Base-by-base conservation (phyloP, 1,284 basidiomycete genomes). In the Puccinia polysora region DNA sequence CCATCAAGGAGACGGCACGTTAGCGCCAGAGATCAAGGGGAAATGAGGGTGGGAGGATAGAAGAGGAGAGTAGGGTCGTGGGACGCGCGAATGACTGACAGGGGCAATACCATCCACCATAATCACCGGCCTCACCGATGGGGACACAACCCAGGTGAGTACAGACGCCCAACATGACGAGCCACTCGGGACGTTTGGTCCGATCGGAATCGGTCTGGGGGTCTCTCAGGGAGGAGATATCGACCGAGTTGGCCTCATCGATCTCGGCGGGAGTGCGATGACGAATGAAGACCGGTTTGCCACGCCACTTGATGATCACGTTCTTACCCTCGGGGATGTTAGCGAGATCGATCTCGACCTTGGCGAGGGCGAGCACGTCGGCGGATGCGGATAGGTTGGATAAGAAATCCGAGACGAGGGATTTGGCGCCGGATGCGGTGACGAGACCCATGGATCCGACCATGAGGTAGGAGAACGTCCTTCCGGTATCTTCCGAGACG, bases 61-160 rank as follows among this genome's bases (percentile, higher is more conserved):
- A 28, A 49, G 59, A 10, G 45, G 32, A 12, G 20, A 43, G 34
- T n/a, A n/a, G n/a, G n/a, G n/a, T n/a, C n/a, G n/a, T n/a, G n/a
- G n/a, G n/a, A n/a, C n/a, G n/a, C n/a, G n/a, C n/a, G n/a, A n/a
- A 36, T 38, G 25, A 58, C 64, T 36, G 50, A 67, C 65, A 74
- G 65, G 40, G 58, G 62, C 65, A 77, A 62, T 74, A 84, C 93
- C 93, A 97, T 82, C 93, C 95, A 83, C 94, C 94, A 80, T 85
- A 99, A 82, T 98, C 95, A 81, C 95, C 94, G 74, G 93, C 89
- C 83, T 97, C 75, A 71, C 83, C 84, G 76, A 99, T 97, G 75
- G 96, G 96, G 67, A 99, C 96, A 84, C 96, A 99, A 81, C 96
- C 95, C 76, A 98, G 83, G 83, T 99, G 96, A 50, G 96, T 98